Evolutionary conservation across 1,139 yeast species (phyloP).

Genomic region (Candida neerlandica): DNA sequence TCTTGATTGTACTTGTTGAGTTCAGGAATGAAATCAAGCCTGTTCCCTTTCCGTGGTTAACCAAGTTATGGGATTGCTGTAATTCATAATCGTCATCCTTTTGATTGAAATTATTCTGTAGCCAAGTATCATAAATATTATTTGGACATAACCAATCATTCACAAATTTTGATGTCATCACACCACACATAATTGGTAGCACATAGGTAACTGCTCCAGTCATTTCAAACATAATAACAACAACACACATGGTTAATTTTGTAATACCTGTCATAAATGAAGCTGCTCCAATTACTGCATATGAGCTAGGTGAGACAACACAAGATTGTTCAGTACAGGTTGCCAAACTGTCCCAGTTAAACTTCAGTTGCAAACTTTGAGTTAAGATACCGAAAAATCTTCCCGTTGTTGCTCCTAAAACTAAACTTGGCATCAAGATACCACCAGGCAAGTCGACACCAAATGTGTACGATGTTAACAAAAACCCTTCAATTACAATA

Average conservation of each 20-base stretch:
- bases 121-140: conserved; percentile 53
- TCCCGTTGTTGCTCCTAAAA: conserved; percentile 71
- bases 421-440: conserved; percentile 69
- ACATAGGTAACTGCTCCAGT: conserved; percentile 64
- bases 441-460: conserved; percentile 77
- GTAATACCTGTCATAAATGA: conserved; percentile 60
- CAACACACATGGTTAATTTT: conserved; percentile 57
- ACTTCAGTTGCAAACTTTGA: conserved; percentile 48
- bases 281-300: conserved; percentile 65
- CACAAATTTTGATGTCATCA: conserved; percentile 52
- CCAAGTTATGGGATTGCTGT: conserved; percentile 9
- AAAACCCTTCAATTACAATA: conserved; percentile 55
- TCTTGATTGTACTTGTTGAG: conserved; percentile 31
- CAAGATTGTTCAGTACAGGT: conserved; percentile 56
- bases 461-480: conserved; percentile 63
- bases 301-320: conserved; percentile 58
- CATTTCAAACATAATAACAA: conserved; percentile 57
- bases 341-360: conserved; percentile 41
- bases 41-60: conserved; percentile 43
- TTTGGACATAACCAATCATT: conserved; percentile 50
- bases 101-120: conserved; percentile 33
- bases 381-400: conserved; percentile 66
- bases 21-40: conserved; percentile 42
- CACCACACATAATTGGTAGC: conserved; percentile 61
- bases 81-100: conserved; percentile 5